phyloP scores from a whole-genome alignment of 1,284 basidiomycete genomes.

The Austroboletus novae-zelandiae region DNA sequence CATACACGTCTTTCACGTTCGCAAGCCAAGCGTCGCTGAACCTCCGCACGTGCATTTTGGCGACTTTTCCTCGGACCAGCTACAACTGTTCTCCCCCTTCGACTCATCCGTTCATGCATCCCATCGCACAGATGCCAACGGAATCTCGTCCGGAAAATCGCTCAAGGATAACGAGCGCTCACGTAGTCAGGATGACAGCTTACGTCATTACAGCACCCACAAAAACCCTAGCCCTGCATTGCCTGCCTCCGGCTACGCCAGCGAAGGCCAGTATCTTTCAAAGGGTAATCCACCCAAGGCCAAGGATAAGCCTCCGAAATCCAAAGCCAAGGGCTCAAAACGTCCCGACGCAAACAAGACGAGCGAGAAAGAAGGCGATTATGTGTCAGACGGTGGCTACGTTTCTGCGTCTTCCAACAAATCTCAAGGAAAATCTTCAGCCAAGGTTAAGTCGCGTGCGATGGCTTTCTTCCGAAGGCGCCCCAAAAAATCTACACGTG shows the following conservation, averaged over 20 bases:
- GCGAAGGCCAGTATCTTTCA: constrained; percentile 33
- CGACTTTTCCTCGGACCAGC: constrained; percentile 31
- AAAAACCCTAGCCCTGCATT: constrained; percentile 15
- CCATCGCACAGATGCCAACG: constrained; percentile 1
- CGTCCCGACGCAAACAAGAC: constrained; percentile 15
- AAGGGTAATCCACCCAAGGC: constrained; percentile 21
- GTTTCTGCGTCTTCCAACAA: constrained; percentile 34
- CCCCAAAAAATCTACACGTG: constrained; percentile 22
- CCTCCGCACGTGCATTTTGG: constrained; percentile 30
- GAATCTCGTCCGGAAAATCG: constrained; percentile 1
- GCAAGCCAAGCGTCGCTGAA: constrained; percentile 30
- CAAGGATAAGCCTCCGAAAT: constrained; percentile 20
- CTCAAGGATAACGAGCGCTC: constrained; percentile 15
- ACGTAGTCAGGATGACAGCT: constrained; percentile 21
- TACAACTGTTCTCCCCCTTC: constrained; percentile 26
- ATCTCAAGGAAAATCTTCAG: constrained; percentile 27
- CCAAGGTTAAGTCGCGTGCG: constrained; percentile 31
- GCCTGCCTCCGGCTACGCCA: constrained; percentile 25
- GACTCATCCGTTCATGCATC: constrained; percentile 10
- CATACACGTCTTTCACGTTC: constrained; percentile 20
- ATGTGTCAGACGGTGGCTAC: constrained; percentile 29
- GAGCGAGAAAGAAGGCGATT: constrained; percentile 22
- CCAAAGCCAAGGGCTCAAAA: constrained; percentile 21
- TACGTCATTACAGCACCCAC: constrained; percentile 4
- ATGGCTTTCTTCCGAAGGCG: constrained; percentile 34